Evolutionary conservation across 345 rosid species (phyloP), one percentile per base, ranked within the genome.

Genomic region (Limnanthes douglasii): DNA sequence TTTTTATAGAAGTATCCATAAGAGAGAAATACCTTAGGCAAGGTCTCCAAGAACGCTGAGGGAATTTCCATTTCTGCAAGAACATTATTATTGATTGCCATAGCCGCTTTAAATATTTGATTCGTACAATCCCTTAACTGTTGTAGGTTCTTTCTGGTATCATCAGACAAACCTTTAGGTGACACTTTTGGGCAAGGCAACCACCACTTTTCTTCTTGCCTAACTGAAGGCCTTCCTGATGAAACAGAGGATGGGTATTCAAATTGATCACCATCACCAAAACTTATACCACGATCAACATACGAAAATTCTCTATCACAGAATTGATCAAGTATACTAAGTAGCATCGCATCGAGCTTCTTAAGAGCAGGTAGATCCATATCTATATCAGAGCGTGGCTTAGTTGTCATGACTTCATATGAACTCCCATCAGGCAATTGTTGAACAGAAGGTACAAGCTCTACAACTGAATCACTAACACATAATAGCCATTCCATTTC

Each of bases 121-220:
- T 75, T 85, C 1, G 94, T 71, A 46, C 80, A 80, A 53, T 92
- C 96, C 43, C 83, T 65, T 19, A 80, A 78, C 38, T 85, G 93
- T 62, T 81, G 93, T 51, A 92, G 45, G 27, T 63, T 72, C 72
- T 78, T 85, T 57, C 88, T 81, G 0, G 73, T 48, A 31, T 71
- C 96, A 21, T 73, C 73, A 0, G 90, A 85, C 57, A 92, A 58
- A 22, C 99, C 93, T 29, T 65, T 66, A 30, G 72, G 41, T 0
- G 86, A 90, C 18, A 92, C 68, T 65, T 75, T 85, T 0, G 99
- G 99, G 45, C 83, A 77, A 0, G 93, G 84, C 52, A 70, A 43
- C 94, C 94, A 76, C 94, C 88, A 76, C 24, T 56, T 56, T 6
- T 92, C 99, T 48, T 92, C 96, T 73, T 92, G 93, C 73, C 99